Base-by-base conservation (phyloP, 768 basidiomycete genomes). In the Mycena metata region DNA sequence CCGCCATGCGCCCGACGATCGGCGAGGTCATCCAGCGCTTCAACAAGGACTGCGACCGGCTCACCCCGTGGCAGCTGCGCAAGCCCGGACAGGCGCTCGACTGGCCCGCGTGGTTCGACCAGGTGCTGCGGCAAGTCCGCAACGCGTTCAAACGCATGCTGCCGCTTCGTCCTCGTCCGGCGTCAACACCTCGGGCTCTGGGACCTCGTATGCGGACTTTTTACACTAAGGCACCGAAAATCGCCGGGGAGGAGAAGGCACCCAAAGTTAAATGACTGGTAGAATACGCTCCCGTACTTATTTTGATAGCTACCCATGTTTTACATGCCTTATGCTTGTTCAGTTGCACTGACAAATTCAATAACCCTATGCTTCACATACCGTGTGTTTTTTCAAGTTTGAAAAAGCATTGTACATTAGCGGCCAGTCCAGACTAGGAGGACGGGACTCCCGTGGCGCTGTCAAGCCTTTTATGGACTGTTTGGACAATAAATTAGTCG, bases 11-110 rank as follows among this genome's bases (percentile, higher is more conserved):
- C 49, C 79, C 78, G 5, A 78, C 69, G 2, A 77, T 76, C 52
- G 76, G 77, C 23, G 73, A 75, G 24, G 75, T 77, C 2, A 65
- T 76, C 0, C n/a, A 50, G 15, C 73, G 76, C 9, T 76, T 79
- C 52, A 63, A 67, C 5, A 61, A 23, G 3, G 69, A 71, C n/a
- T 51, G 65, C 41, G 61, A 41, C 0, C 23, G 41, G 19, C 73
- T 79, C 10, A 68, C 61, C 30, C 35, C 1, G 3, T 72, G 73
- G 70, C 76, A 75, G 43, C 67, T 79, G 4, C 75, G 79, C 47
- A 62, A 45, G 47, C 72, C 72, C 26, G 72, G 72, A 8, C 69
- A 70, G 47, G 49, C 56, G 26, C 2, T 64, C n/a, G 69, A 67
- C 3, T 60, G 60, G 65, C 16, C 50, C 11, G 65, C 35, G 2